Conservation (phyloP, 805 yeast species). For the Metschnikowia colocasiae region DNA sequence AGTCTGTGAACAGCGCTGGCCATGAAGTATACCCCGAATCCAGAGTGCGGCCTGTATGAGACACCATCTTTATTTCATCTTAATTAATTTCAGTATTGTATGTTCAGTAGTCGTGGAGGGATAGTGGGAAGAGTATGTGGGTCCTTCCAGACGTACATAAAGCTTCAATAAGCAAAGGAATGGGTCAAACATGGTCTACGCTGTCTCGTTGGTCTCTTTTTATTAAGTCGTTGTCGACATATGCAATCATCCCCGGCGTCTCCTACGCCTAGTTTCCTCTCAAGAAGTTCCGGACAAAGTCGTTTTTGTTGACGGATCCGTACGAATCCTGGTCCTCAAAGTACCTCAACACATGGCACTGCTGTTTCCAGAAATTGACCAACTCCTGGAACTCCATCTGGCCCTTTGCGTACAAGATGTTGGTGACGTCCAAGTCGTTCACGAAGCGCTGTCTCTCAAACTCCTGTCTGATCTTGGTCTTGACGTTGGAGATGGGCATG, state of each 20-base stretch:
- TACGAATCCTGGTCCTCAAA: slow-evolving; percentile 65
- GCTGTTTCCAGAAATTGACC: slow-evolving; percentile 87
- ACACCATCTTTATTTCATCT: slow-evolving; percentile 8
- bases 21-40: not conserved
- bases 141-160: no score
- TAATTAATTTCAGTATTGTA: slow-evolving; percentile 6
- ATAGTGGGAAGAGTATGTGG: no score
- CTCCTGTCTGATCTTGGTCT: slow-evolving; percentile 84
- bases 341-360: slow-evolving; percentile 77
- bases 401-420: slow-evolving; percentile 73
- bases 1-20: slow-evolving; percentile 8
- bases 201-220: not conserved
- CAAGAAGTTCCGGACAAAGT: slow-evolving; percentile 70
- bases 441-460: slow-evolving; percentile 83
- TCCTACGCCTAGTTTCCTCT: slow-evolving; percentile 47
- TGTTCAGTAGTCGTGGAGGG: no score
- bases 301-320: slow-evolving; percentile 51
- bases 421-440: slow-evolving; percentile 58
- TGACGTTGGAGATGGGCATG: slow-evolving; percentile 72
- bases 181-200: no score
- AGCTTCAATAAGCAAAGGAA: no score
- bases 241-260: not conserved
- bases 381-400: slow-evolving; percentile 90
- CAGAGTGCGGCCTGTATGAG: slow-evolving; percentile 1
- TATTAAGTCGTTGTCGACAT: not conserved